phyloP scores from a whole-genome alignment of 352 stramenopile species.

The Phytopythium cucurbitacearum region DNA sequence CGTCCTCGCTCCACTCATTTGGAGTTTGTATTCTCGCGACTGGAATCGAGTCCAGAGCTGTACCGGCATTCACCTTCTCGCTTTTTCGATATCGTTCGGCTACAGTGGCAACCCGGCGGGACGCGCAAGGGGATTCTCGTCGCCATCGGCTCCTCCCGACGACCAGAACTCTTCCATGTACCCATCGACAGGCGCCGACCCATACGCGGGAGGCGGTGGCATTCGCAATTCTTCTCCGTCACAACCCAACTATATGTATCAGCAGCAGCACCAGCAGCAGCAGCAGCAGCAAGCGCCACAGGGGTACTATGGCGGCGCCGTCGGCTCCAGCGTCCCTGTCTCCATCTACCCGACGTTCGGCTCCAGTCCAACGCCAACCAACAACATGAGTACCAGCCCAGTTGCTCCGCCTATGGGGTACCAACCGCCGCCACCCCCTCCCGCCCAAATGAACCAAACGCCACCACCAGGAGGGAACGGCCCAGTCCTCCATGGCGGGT shows the following conservation, averaged over 20 bases:
- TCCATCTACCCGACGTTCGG: constrained; percentile 19
- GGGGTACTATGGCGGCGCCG: constrained; percentile 9
- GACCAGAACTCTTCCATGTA: constrained; percentile 17
- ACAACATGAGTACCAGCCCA: constrained; percentile 2
- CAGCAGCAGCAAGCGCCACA: constrained; percentile 7
- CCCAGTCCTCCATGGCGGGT: constrained; percentile 35
- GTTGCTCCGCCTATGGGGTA: neutral
- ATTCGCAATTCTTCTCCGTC: constrained; percentile 19
- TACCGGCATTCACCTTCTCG: no score
- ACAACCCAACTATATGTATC: constrained; percentile 10
- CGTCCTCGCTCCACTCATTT: no score
- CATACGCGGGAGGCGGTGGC: neutral
- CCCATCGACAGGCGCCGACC: constrained; percentile 13
- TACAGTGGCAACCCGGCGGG: neutral
- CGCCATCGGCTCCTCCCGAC: constrained; percentile 32
- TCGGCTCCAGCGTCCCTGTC: constrained; percentile 6
- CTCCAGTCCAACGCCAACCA: constrained; percentile 2
- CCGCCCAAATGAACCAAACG: constrained; percentile 7
- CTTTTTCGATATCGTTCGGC: neutral
- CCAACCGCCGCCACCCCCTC: neutral
- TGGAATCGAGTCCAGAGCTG: no score
- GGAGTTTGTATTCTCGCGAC: no score
- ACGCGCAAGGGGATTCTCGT: constrained; percentile 20
- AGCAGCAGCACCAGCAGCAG: constrained; percentile 12
- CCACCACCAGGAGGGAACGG: neutral